Evolutionary conservation across 495 filamentous ascomycete genomes (phyloP).

Genomic region (Cetradonia linearis): DNA sequence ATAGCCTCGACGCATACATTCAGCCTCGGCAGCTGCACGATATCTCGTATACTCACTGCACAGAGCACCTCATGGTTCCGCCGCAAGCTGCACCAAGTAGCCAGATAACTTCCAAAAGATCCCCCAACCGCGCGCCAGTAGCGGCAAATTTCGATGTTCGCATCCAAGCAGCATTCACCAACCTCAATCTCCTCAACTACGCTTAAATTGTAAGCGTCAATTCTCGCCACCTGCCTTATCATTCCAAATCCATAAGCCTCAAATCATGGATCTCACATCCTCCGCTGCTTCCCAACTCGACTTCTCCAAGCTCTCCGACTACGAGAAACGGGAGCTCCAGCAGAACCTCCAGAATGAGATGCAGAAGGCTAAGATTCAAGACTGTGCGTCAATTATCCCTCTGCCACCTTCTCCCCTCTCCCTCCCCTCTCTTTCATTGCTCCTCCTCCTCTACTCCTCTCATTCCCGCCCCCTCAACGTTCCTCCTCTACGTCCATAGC

Average conservation of each 20-base stretch:
- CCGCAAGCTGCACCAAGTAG: no score
- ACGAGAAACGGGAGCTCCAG: constrained; percentile 78
- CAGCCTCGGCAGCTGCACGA: no score
- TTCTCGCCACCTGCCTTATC: no score
- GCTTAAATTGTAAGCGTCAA: background rate
- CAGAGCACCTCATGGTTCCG: no score
- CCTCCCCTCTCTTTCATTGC: constrained; percentile 9
- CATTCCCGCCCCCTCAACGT: background rate
- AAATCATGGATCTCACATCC: constrained; percentile 34
- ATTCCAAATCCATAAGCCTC: no score
- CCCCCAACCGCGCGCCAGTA: constrained; percentile 3
- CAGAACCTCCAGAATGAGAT: constrained; percentile 68
- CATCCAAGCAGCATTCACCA: background rate
- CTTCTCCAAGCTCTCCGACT: constrained; percentile 62
- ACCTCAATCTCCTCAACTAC: background rate
- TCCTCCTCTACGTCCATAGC: constrained; percentile 4
- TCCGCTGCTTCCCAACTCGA: constrained; percentile 35
- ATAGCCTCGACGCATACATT: no score
- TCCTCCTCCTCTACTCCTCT: background rate
- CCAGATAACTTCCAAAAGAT: background rate
- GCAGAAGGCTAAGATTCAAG: constrained; percentile 71
- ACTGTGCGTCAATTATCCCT: constrained; percentile 53
- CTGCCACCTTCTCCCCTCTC: no score
- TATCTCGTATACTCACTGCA: no score
- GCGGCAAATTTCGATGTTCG: constrained; percentile 4